Conservation (phyloP, 2,329 filamentous ascomycete species). For the Xylaria hypoxylon region DNA sequence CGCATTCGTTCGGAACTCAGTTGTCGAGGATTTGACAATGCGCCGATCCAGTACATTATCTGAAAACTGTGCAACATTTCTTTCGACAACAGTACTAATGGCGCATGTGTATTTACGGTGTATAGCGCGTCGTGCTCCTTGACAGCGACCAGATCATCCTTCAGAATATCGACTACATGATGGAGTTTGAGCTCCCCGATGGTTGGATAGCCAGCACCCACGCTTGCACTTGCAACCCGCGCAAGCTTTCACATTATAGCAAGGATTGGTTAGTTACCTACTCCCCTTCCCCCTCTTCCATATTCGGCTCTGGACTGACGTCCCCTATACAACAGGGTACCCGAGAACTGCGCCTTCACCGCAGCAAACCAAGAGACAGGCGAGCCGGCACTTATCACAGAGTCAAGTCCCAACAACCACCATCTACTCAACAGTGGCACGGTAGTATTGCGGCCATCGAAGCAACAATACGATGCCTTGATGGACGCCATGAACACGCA, state of each 20-base stretch:
- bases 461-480: slow-evolving; percentile 47
- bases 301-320: slow-evolving; percentile 8
- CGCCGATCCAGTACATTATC: slow-evolving; percentile 10
- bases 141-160: slow-evolving; percentile 51
- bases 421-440: slow-evolving; percentile 54
- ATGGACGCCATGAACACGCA: slow-evolving; percentile 50
- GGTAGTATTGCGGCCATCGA: slow-evolving; percentile 50
- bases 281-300: not conserved
- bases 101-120: slow-evolving; percentile 16
- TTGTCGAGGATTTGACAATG: slow-evolving; percentile 16
- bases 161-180: slow-evolving; percentile 51
- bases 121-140: slow-evolving; percentile 50
- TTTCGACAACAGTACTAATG: slow-evolving; percentile 20
- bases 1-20: slow-evolving; percentile 24
- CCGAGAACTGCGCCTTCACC: slow-evolving; percentile 50
- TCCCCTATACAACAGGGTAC: slow-evolving; percentile 40
- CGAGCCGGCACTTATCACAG: slow-evolving; percentile 45
- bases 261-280: slow-evolving; percentile 47
- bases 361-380: slow-evolving; percentile 49
- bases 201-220: slow-evolving; percentile 52
- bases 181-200: slow-evolving; percentile 48
- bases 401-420: slow-evolving; percentile 48
- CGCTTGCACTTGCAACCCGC: slow-evolving; percentile 51
- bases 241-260: slow-evolving; percentile 50
- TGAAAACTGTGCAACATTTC: not conserved